Evolutionary conservation across 345 rosid species (phyloP), one percentile per base, ranked within the genome.

Genomic region (Triadica sebifera): DNA sequence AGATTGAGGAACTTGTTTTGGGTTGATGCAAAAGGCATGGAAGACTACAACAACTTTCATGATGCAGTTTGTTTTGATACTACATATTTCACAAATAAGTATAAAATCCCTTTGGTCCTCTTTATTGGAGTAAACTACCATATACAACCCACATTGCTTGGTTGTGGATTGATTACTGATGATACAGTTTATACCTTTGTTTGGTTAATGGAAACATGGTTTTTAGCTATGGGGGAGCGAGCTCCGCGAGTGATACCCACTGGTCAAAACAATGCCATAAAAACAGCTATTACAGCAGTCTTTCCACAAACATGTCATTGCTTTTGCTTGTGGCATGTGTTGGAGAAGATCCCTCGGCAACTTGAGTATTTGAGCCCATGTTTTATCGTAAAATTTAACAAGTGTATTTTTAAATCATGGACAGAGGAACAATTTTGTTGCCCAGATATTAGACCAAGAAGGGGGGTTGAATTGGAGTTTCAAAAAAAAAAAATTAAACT

Each of bases 201-300:
- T 38, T 94, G 98, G 98, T 83, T 94, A 74, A 80, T 94, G 85
- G 93, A 92, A 56, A 87, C 98, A 34, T 92, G 98, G 98, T 82
- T 77, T 57, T 55, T 88, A 13, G 92, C 97, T 17, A 89, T 94
- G 95, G 96, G 90, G 64, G 91, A 90, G 72, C 85, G 56, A 74
- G n/a, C n/a, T n/a, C n/a, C n/a, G n/a, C n/a, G n/a, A n/a, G 87
- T 90, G 41, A 88, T 94, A 68, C 96, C 92, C 59, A 88, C 89
- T 57, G 97, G 92, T 72, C 98, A 94, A 77, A 88, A 83, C 80
- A 81, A 81, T 76, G 80, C 87, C 41, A 49, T 94, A 12, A 94
- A 90, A 85, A 84, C 75, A 73, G 98, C 97, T 57, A 55, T 89
- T 15, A 83, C 78, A 3, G 82, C 87, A 11, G 85, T 92, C 4